Percentiles rank a stretch among this genome's conserved stretches.
These are phyloP conservation scores for Ampelocalamus luodianensis DNA, from an alignment of 176 grass and related monocot genomes.

Conservation along the genomic window DNA sequence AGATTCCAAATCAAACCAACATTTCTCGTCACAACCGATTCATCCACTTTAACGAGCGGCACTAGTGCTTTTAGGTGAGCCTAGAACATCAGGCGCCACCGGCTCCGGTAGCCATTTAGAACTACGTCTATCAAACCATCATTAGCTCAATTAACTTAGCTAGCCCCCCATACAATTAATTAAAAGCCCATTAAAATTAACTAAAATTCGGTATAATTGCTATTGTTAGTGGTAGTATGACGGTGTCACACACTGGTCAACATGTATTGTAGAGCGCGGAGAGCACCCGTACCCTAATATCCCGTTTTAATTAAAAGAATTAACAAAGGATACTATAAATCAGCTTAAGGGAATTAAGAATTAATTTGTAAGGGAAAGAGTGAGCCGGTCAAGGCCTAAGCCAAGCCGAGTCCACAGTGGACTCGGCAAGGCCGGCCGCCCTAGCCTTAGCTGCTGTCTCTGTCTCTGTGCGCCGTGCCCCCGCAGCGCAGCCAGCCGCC, in stretches of 20 bases:
- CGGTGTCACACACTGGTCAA: background rate
- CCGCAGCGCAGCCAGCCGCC: no score
- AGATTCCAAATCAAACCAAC: constrained; percentile 12
- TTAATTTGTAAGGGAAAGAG: no score
- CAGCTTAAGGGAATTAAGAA: no score
- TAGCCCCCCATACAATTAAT: background rate
- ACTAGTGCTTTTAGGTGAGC: constrained; percentile 34
- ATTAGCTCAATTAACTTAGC: constrained; percentile 10
- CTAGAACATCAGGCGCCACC: constrained; percentile 42
- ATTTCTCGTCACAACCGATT: constrained; percentile 25
- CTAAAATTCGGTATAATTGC: background rate
- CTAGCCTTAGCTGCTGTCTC: no score
- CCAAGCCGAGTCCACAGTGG: no score
- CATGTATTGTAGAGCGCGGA: background rate
- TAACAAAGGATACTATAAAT: no score
- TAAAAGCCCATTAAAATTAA: background rate
- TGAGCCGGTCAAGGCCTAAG: no score
- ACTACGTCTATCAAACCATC: constrained; percentile 45
- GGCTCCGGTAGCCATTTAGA: constrained; percentile 42
- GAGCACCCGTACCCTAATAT: background rate
- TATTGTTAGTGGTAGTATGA: background rate
- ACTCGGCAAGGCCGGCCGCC: no score
- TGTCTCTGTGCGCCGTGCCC: no score
- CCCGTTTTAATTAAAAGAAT: no score
- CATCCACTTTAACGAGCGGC: background rate